Percentiles rank a stretch among this genome's conserved stretches.
phyloP scores from a whole-genome alignment of 371 early-diverging fungal species.

The Nematocida ironsii region DNA sequence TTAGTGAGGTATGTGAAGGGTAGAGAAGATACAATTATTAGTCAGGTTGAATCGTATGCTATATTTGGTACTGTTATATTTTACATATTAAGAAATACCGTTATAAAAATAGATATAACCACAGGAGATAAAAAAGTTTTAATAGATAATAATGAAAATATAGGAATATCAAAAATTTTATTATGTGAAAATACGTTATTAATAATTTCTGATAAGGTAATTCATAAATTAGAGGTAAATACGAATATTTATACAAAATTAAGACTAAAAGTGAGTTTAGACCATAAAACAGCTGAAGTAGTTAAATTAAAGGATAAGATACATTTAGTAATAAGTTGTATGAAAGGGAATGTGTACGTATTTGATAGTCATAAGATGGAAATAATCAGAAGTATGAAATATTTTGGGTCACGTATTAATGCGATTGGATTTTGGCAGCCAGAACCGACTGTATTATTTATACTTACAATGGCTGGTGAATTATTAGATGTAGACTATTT shows the following conservation, averaged over 20 bases:
- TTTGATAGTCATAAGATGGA: slow-evolving; percentile 54
- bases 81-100: slow-evolving; percentile 28
- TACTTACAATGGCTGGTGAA: slow-evolving; percentile 9
- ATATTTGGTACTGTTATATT: slow-evolving; percentile 28
- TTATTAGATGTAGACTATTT: slow-evolving; percentile 46
- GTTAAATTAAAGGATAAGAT: neutral
- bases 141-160: slow-evolving; percentile 17
- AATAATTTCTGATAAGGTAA: slow-evolving; percentile 17
- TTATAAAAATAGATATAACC: slow-evolving; percentile 41
- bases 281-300: slow-evolving; percentile 4
- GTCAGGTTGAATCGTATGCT: slow-evolving; percentile 3
- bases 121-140: slow-evolving; percentile 41
- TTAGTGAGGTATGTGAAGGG: slow-evolving; percentile 30
- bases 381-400: slow-evolving; percentile 54
- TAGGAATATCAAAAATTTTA: slow-evolving; percentile 12
- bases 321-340: slow-evolving; percentile 35
- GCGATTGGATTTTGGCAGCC: slow-evolving; percentile 19
- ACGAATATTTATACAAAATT: slow-evolving; percentile 44
- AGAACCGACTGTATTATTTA: neutral
- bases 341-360: slow-evolving; percentile 47
- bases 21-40: slow-evolving; percentile 36
- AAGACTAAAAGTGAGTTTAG: slow-evolving; percentile 34
- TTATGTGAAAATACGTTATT: neutral
- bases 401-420: slow-evolving; percentile 29
- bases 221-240: slow-evolving; percentile 28